Conservation (phyloP, 805 yeast species). For the Starmerella etchellsii region DNA sequence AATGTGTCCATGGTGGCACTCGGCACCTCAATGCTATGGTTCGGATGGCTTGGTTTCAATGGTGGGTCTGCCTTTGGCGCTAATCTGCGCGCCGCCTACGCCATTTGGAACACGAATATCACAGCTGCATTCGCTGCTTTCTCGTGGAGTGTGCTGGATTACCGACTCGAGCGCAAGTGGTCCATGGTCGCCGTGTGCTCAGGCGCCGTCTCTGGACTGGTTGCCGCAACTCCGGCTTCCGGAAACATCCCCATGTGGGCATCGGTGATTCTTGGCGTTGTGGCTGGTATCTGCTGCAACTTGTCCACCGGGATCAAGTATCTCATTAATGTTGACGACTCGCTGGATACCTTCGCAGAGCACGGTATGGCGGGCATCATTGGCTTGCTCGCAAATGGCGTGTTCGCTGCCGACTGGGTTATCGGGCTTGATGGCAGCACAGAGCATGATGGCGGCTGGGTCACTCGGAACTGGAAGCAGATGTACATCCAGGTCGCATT, state of each 20-base stretch:
- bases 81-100: slow-evolving; percentile 69
- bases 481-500: slow-evolving; percentile 82
- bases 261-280: slow-evolving; percentile 69
- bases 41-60: slow-evolving; percentile 94
- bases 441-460: slow-evolving; percentile 83
- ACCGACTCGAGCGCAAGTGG: slow-evolving; percentile 78
- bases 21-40: slow-evolving; percentile 79
- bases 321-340: slow-evolving; percentile 71
- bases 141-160: slow-evolving; percentile 86
- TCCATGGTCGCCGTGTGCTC: slow-evolving; percentile 91
- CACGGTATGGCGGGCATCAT: slow-evolving; percentile 94
- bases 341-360: slow-evolving; percentile 93
- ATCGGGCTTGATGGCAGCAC: slow-evolving; percentile 83
- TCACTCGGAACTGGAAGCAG: slow-evolving; percentile 81
- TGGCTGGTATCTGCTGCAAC: slow-evolving; percentile 75
- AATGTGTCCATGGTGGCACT: slow-evolving; percentile 81
- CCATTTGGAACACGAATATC: slow-evolving; percentile 82
- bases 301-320: slow-evolving; percentile 80
- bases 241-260: slow-evolving; percentile 90
- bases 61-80: slow-evolving; percentile 82
- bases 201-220: slow-evolving; percentile 89
- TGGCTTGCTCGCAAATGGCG: slow-evolving; percentile 77
- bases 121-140: slow-evolving; percentile 85
- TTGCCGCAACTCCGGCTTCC: slow-evolving; percentile 92
- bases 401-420: slow-evolving; percentile 78